These are phyloP conservation scores for Phlyctochytrium arcticum DNA, from an alignment of 192 early-diverging fungal genomes.

Conservation along the genomic window DNA sequence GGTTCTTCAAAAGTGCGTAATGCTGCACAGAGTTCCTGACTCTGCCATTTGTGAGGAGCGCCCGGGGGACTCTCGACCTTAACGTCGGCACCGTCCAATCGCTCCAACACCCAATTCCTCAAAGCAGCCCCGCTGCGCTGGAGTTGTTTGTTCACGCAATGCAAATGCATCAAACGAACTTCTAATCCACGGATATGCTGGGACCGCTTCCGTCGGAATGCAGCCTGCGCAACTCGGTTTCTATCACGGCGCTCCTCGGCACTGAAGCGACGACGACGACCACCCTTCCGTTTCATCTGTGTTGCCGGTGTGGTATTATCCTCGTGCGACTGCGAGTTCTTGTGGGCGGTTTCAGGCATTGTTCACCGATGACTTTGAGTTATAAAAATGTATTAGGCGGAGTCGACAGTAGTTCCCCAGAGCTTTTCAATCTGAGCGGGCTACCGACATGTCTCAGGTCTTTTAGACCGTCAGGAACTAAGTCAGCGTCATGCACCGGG, in stretches of 20 bases:
- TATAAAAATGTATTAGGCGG: neutral
- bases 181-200: neutral
- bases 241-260: neutral
- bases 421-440: neutral
- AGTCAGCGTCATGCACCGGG: neutral
- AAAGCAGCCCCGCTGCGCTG: neutral
- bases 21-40: too few species aligned
- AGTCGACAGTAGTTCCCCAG: neutral
- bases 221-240: conserved; percentile 2
- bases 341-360: neutral
- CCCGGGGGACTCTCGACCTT: too few species aligned
- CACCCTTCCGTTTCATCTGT: neutral
- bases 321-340: neutral
- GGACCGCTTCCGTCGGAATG: neutral
- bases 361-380: too few species aligned
- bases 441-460: neutral
- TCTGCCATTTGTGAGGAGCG: too few species aligned
- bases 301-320: neutral
- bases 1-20: too few species aligned
- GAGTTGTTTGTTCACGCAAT: neutral
- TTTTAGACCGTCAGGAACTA: neutral
- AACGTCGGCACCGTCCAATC: neutral
- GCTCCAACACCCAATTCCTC: neutral
- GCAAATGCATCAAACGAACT: neutral
- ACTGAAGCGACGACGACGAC: neutral